Evolutionary conservation across 139 green algal species (phyloP).

Genomic region (Micromonas pusilla): DNA sequence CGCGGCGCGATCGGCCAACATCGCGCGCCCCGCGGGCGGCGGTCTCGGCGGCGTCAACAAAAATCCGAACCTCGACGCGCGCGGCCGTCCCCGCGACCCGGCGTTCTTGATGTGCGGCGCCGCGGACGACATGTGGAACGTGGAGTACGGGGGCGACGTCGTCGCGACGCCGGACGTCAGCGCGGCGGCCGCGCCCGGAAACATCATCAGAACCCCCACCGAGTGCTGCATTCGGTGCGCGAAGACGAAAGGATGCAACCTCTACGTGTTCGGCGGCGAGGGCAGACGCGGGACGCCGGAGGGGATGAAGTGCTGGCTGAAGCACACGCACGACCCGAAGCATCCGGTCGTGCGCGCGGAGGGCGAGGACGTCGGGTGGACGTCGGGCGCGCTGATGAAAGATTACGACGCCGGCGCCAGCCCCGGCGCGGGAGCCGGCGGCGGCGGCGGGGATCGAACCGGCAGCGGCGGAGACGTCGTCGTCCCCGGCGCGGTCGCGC

Average conservation of each 20-base stretch:
- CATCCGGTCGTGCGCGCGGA: neutral
- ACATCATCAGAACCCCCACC: neutral
- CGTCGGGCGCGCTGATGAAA: constrained; percentile 16
- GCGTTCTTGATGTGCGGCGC: too few species aligned
- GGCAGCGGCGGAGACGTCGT: too few species aligned
- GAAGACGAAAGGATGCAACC: constrained; percentile 27
- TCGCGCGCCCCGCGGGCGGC: too few species aligned
- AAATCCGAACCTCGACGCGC: too few species aligned
- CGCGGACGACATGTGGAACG: too few species aligned
- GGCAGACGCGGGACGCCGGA: neutral
- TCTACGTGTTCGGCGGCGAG: constrained; percentile 23
- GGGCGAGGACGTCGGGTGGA: constrained; percentile 26
- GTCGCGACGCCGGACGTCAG: neutral
- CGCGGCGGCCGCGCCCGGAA: neutral
- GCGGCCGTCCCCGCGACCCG: too few species aligned
- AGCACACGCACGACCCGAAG: constrained; percentile 1
- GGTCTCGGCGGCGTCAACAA: too few species aligned
- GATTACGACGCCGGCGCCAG: neutral
- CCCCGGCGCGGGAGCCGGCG: neutral
- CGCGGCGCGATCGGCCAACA: too few species aligned
- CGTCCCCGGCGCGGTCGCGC: neutral
- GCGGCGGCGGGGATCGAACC: too few species aligned
- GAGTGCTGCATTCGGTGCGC: constrained; percentile 28
- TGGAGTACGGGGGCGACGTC: constrained; percentile 28
- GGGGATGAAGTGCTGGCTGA: constrained; percentile 31